Evolutionary conservation across 331 rosid species (phyloP).

Genomic region (Malus hybrid): DNA sequence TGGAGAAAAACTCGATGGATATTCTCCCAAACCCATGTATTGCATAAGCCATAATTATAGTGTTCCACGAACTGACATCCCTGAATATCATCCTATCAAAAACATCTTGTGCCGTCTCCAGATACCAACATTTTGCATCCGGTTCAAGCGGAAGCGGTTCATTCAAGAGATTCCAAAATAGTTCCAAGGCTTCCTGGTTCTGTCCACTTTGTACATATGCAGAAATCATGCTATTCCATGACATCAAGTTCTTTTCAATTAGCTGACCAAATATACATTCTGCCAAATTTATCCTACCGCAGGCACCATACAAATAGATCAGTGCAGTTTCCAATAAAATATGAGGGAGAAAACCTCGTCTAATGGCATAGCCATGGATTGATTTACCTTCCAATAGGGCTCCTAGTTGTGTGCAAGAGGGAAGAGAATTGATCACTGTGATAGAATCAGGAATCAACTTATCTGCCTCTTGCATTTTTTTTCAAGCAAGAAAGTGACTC

Average conservation of each 20-base stretch:
- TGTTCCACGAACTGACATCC: constrained; percentile 52
- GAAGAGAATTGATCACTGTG: constrained; percentile 40
- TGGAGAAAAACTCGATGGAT: constrained; percentile 31
- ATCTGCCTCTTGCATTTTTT: constrained; percentile 35
- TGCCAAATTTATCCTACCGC: constrained; percentile 26
- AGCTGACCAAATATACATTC: constrained; percentile 33
- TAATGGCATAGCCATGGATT: constrained; percentile 43
- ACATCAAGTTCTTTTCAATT: constrained; percentile 23
- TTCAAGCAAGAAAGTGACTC: constrained; percentile 30
- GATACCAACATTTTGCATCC: constrained; percentile 42
- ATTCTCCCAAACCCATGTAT: constrained; percentile 45
- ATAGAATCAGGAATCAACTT: constrained; percentile 31
- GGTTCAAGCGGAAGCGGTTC: constrained; percentile 15
- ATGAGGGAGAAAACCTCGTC: constrained; percentile 53
- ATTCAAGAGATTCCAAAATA: constrained; percentile 31
- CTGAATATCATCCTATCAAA: constrained; percentile 32
- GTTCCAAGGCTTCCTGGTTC: constrained; percentile 32
- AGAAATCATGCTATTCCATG: constrained; percentile 53
- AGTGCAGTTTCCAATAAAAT: constrained; percentile 44
- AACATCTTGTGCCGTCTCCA: constrained; percentile 18
- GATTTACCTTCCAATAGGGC: constrained; percentile 40
- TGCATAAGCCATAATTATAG: constrained; percentile 50
- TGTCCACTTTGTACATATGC: constrained; percentile 25
- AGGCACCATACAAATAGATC: constrained; percentile 39
- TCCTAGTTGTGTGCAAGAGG: constrained; percentile 38